Evolutionary conservation across 768 basidiomycete genomes (phyloP).

Genomic region (Pulveroboletus sp.): DNA sequence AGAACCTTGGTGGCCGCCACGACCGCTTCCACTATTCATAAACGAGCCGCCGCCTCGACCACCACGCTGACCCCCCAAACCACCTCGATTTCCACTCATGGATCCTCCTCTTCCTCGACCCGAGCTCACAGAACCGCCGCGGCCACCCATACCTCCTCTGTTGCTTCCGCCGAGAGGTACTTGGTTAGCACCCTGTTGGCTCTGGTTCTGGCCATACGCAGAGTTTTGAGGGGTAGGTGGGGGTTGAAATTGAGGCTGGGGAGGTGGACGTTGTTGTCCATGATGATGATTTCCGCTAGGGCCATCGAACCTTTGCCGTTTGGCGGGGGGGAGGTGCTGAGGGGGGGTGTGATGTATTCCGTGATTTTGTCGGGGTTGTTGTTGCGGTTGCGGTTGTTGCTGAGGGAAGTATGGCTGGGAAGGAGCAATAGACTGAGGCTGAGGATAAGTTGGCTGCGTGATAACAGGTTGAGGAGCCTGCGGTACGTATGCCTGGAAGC

Average conservation of each 20-base stretch:
- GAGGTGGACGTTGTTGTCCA: constrained; percentile 42
- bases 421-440: constrained; percentile 35
- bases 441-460: constrained; percentile 46
- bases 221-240: constrained; percentile 26
- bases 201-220: constrained; percentile 31
- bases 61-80: constrained; percentile 40
- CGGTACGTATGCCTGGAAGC: constrained; percentile 64
- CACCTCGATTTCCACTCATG: constrained; percentile 43
- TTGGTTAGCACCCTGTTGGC: constrained; percentile 44
- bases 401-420: constrained; percentile 41
- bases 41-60: constrained; percentile 37
- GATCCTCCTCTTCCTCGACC: constrained; percentile 47
- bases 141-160: constrained; percentile 45
- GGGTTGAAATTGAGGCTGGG: constrained; percentile 57
- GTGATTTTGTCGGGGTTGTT: constrained; percentile 47
- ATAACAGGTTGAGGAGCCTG: constrained; percentile 53
- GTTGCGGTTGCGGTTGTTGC: constrained; percentile 37
- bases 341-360: constrained; percentile 59
- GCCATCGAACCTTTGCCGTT: constrained; percentile 85
- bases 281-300: constrained; percentile 48
- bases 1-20: constrained; percentile 46
- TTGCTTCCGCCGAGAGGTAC: constrained; percentile 39
- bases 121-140: constrained; percentile 35
- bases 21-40: constrained; percentile 35
- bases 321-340: constrained; percentile 87